Conservation (phyloP, 2,329 filamentous ascomycete species). For the Coniochaeta sp. region DNA sequence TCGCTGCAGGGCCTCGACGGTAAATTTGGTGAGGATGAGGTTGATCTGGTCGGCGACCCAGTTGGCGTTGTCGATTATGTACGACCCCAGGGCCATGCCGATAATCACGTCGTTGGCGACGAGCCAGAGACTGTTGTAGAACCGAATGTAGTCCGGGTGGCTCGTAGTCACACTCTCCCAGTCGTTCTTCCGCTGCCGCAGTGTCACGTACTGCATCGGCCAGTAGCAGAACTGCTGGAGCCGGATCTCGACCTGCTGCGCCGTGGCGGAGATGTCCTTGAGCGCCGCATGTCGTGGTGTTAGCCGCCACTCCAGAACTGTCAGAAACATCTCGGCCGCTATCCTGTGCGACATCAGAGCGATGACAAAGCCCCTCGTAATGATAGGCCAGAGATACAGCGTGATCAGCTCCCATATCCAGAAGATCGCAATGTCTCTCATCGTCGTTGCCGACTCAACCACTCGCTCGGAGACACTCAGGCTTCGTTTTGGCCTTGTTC, state of each 20-base stretch:
- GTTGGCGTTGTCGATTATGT: conserved; percentile 89
- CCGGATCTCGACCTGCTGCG: conserved; percentile 94
- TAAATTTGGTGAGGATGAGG: conserved; percentile 69
- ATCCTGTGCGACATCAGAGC: conserved; percentile 73
- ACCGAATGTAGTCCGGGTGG: conserved; percentile 96
- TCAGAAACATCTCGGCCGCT: conserved; percentile 70
- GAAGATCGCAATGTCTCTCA: conserved; percentile 67
- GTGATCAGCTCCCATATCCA: conserved; percentile 65
- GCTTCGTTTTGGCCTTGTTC: conserved; percentile 71
- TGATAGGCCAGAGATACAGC: conserved; percentile 70
- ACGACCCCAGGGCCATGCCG: conserved; percentile 90
- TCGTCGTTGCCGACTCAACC: conserved; percentile 83
- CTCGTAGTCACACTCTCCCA: conserved; percentile 95
- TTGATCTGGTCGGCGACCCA: conserved; percentile 79
- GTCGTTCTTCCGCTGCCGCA: conserved; percentile 81
- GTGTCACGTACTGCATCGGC: conserved; percentile 91
- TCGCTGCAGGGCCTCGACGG: conserved; percentile 76
- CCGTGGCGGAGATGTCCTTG: conserved; percentile 93
- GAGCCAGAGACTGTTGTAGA: conserved; percentile 98
- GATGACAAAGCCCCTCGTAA: conserved; percentile 67
- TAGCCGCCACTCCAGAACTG: conserved; percentile 76
- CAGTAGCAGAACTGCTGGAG: conserved; percentile 98
- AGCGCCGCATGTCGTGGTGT: conserved; percentile 74
- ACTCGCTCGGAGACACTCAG: conserved; percentile 92
- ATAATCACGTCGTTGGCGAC: conserved; percentile 99